A percentile compares a stretch with the other conserved stretches of the same genome.
phyloP scores from a whole-genome alignment of 345 rosid genomes.

The Eucalyptus pauciflora region DNA sequence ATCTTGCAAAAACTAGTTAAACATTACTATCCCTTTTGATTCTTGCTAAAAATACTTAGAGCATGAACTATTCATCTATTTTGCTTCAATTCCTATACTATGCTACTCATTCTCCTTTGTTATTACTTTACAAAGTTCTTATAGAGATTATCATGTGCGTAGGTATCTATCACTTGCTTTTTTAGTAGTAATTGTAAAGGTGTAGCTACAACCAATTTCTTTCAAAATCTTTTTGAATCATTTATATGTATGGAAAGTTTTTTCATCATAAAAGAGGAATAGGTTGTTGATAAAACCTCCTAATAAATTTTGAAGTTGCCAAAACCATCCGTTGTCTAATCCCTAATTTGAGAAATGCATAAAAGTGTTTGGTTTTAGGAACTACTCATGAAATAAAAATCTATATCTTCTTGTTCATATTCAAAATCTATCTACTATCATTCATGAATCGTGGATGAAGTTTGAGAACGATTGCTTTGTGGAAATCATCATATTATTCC shows the following conservation, averaged over 20 bases:
- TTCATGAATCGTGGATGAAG: accelerated
- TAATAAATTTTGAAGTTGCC: background rate
- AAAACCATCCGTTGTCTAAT: background rate
- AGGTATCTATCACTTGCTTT: background rate
- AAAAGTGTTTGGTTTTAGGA: background rate
- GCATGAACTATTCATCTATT: no score
- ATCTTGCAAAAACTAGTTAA: no score
- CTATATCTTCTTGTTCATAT: background rate
- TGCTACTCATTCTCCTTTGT: background rate
- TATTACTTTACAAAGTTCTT: background rate
- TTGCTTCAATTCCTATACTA: no score
- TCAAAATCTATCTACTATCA: background rate
- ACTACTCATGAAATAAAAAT: background rate
- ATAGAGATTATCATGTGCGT: background rate
- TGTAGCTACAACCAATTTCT: background rate
- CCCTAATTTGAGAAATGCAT: background rate
- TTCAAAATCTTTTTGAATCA: background rate
- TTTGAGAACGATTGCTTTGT: background rate
- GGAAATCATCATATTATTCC: background rate
- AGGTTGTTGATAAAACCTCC: no score
- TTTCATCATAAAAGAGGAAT: background rate
- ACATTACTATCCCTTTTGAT: no score
- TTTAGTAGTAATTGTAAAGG: background rate
- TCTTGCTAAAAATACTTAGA: no score
- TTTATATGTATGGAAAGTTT: no score